These are phyloP conservation scores for Takashimella tepidaria DNA, from an alignment of 1,284 basidiomycete species.

Conservation along the genomic window DNA sequence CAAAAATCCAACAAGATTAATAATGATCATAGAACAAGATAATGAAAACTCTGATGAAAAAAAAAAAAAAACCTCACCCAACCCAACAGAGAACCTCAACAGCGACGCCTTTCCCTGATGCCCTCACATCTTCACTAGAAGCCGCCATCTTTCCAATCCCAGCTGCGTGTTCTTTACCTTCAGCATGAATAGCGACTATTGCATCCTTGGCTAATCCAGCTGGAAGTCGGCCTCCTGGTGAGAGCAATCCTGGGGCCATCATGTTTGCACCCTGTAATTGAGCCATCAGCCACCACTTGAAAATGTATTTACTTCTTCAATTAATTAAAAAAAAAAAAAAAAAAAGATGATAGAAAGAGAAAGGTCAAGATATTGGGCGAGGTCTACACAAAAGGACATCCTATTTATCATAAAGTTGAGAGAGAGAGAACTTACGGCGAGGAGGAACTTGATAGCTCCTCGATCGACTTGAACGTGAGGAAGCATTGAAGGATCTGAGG, in stretches of 20 bases:
- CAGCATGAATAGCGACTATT: conserved; percentile 82
- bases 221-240: conserved; percentile 82
- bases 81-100: conserved; percentile 68
- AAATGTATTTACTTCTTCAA: no score
- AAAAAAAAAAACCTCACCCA: conserved; percentile 37
- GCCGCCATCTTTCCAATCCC: conserved; percentile 82
- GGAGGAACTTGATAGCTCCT: conserved; percentile 94
- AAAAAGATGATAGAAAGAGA: neutral
- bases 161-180: conserved; percentile 92
- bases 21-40: no score
- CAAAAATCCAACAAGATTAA: neutral
- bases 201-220: conserved; percentile 66
- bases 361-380: neutral
- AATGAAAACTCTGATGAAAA: neutral
- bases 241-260: conserved; percentile 96
- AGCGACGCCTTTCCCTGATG: conserved; percentile 81
- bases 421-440: conserved; percentile 53
- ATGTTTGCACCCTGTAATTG: conserved; percentile 67
- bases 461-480: conserved; percentile 88
- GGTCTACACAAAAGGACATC: no score
- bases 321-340: neutral
- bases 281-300: no score
- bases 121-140: conserved; percentile 81
- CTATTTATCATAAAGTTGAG: no score
- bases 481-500: conserved; percentile 77